Percentiles rank a stretch among this genome's conserved stretches.
Conservation (phyloP, 805 yeast species). For the Metschnikowia orientalis region DNA sequence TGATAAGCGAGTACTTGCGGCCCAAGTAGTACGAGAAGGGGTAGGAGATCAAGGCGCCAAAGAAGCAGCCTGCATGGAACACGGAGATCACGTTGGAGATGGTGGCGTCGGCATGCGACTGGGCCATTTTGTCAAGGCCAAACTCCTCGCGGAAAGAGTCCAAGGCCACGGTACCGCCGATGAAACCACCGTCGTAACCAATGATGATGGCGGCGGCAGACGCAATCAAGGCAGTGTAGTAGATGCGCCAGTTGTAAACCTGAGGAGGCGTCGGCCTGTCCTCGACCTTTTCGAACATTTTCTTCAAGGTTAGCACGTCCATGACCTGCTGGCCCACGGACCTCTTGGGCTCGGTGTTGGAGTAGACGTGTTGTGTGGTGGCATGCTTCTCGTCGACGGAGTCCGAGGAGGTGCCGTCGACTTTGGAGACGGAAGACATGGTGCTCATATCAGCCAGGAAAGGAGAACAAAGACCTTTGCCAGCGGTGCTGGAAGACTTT, state of each 20-base stretch:
- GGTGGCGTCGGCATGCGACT: slow-evolving; percentile 19
- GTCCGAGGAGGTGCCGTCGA: slow-evolving; percentile 6
- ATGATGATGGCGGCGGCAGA: slow-evolving; percentile 38
- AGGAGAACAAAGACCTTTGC: background rate
- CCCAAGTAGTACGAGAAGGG: slow-evolving; percentile 34
- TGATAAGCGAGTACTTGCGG: slow-evolving; percentile 27
- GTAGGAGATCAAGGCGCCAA: slow-evolving; percentile 36
- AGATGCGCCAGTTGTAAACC: slow-evolving; percentile 33
- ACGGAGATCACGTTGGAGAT: slow-evolving; percentile 35
- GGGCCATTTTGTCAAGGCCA: slow-evolving; percentile 23
- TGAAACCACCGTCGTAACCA: slow-evolving; percentile 40
- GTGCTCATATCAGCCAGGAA: no score
- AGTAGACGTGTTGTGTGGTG: slow-evolving; percentile 3
- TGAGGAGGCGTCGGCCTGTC: slow-evolving; percentile 38
- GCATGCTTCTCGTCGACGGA: background rate
- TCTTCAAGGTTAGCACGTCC: slow-evolving; percentile 14
- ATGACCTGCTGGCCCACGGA: slow-evolving; percentile 9
- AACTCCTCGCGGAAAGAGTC: slow-evolving; percentile 30
- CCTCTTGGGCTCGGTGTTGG: slow-evolving; percentile 5
- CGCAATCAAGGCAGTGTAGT: slow-evolving; percentile 34
- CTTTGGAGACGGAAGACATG: slow-evolving; percentile 5
- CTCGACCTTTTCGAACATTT: slow-evolving; percentile 30
- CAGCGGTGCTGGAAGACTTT: no score
- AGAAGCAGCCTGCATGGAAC: slow-evolving; percentile 39
- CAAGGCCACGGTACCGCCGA: slow-evolving; percentile 38